A percentile compares a stretch with the other conserved stretches of the same genome.
Conservation (phyloP, 164 flowering plant species). For the Buxus sempervirens region DNA sequence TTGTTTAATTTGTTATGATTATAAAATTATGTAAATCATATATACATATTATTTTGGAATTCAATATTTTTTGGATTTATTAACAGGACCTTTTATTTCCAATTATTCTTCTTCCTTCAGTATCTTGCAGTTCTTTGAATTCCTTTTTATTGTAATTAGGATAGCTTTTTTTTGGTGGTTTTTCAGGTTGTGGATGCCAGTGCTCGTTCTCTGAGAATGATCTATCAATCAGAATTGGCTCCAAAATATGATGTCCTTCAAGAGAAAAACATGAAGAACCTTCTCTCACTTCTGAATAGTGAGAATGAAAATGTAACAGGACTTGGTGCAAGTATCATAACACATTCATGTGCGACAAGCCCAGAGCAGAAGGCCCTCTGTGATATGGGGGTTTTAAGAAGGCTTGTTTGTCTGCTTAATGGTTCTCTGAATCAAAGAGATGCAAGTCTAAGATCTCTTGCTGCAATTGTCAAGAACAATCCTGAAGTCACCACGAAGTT, state of each 20-base stretch:
- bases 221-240: slow-evolving; percentile 84
- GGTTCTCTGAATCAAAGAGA: slow-evolving; percentile 78
- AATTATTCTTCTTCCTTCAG: not conserved
- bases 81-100: not conserved
- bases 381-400: slow-evolving; percentile 63
- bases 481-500: slow-evolving; percentile 51
- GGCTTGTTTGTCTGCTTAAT: slow-evolving; percentile 57
- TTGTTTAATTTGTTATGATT: not conserved
- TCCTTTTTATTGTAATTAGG: not conserved
- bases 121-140: not conserved
- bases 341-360: slow-evolving; percentile 76
- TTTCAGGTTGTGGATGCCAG: slow-evolving; percentile 89
- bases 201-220: slow-evolving; percentile 88
- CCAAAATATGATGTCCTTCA: slow-evolving; percentile 73
- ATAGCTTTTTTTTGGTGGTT: slow-evolving; percentile 13
- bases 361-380: slow-evolving; percentile 66
- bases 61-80: not conserved
- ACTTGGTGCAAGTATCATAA: slow-evolving; percentile 82
- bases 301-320: slow-evolving; percentile 82
- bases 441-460: slow-evolving; percentile 78
- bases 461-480: slow-evolving; percentile 59
- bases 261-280: slow-evolving; percentile 54
- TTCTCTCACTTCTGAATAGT: slow-evolving; percentile 63
- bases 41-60: not conserved
- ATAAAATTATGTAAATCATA: not conserved